Evolutionary conservation across 495 filamentous ascomycete species (phyloP).

Genomic region (Sabuloglossum arenarium): DNA sequence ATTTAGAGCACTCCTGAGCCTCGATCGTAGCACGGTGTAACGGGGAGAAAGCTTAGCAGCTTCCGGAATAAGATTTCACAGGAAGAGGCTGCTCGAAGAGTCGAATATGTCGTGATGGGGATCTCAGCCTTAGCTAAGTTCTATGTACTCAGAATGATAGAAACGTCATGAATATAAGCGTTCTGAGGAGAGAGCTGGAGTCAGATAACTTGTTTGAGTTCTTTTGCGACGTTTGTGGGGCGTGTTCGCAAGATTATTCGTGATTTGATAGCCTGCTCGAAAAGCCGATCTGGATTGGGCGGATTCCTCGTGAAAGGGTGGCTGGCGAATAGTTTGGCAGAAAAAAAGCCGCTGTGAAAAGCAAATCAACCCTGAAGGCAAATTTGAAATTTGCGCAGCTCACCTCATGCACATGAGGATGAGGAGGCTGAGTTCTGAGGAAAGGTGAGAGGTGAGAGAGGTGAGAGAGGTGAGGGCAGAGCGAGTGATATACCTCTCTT

Average conservation of each 20-base stretch:
- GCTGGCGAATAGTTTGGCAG: neutral
- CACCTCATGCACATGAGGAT: too few relatives aligned
- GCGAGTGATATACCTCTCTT: too few relatives aligned
- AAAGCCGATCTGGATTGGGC: neutral
- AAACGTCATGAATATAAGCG: neutral
- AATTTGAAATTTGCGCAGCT: neutral
- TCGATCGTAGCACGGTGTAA: neutral
- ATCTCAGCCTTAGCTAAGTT: neutral
- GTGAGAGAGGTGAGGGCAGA: too few relatives aligned
- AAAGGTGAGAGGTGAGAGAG: too few relatives aligned
- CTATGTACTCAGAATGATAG: neutral
- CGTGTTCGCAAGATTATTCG: neutral
- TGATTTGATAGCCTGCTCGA: neutral
- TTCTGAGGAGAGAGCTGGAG: neutral
- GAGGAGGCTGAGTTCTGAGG: too few relatives aligned
- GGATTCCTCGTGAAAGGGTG: neutral
- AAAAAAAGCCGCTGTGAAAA: neutral
- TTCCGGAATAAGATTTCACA: neutral
- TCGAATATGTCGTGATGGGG: neutral
- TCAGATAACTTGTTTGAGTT: neutral
- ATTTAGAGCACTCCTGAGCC: neutral
- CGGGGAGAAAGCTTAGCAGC: neutral
- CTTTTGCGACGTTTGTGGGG: neutral
- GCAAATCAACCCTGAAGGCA: neutral
- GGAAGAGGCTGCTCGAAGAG: neutral